Evolutionary conservation across 2,329 filamentous ascomycete species (phyloP).

Genomic region (Calonectria hawksworthii): DNA sequence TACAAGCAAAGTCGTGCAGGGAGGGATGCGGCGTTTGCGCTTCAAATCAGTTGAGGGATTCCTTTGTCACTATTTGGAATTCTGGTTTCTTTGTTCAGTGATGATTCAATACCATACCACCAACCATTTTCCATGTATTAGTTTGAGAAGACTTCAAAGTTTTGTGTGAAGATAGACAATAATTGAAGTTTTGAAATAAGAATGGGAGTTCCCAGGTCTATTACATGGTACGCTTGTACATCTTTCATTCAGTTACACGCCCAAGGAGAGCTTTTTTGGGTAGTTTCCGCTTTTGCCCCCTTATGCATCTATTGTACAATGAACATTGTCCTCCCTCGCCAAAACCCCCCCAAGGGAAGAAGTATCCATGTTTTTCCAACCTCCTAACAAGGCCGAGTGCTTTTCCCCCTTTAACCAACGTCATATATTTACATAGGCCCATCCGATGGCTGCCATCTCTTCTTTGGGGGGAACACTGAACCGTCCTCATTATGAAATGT

Average conservation of each 20-base stretch:
- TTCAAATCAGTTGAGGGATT: conserved; percentile 18
- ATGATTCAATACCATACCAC: conserved; percentile 8
- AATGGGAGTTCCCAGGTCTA: conserved; percentile 35
- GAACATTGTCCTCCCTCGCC: neutral
- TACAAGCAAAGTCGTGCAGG: conserved; percentile 20
- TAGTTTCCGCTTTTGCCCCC: conserved; percentile 9
- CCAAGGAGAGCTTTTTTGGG: conserved; percentile 17
- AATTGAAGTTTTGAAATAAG: neutral
- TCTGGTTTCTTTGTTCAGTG: neutral
- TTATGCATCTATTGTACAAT: conserved; percentile 38
- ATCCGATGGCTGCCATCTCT: conserved; percentile 11
- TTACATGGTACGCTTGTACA: conserved; percentile 30
- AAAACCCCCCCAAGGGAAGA: neutral
- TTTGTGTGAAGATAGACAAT: conserved; percentile 3
- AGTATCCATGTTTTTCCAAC: neutral
- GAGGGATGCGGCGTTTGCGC: conserved; percentile 10
- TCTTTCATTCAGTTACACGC: conserved; percentile 19
- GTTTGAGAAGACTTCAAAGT: neutral
- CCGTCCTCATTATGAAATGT: conserved; percentile 3
- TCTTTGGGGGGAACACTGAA: neutral
- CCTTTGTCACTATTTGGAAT: neutral
- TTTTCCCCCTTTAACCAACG: neutral
- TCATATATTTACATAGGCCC: conserved; percentile 33
- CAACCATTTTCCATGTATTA: neutral
- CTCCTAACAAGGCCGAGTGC: neutral